Evolutionary conservation across 1,284 basidiomycete species (phyloP), one percentile per base, ranked within the genome.

Genomic region (Sporisorium graminicola): DNA sequence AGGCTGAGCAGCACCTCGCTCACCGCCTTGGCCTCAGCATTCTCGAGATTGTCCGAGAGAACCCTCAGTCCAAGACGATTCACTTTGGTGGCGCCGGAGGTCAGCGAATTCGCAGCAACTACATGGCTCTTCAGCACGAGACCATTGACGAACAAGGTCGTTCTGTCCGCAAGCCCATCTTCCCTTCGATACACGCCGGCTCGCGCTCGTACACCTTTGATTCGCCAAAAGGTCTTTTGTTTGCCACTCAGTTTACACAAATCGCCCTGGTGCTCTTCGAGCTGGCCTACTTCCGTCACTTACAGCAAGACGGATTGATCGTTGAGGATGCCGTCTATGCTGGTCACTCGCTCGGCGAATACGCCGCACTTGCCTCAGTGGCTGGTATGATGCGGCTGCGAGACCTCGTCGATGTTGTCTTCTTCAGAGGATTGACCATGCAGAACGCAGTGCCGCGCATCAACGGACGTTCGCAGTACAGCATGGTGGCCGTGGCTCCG

Each of bases 361-460:
- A 99, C 86, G 98, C 96, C 57, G 94, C 96, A 13, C 90, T 99
- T 12, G 96, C 96, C 1, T 95, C 95, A 14, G 95, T 98, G 77
- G 95, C 96, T 44, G 94, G 95, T 86, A 93, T 97, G 52, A 90
- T 99, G 46, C 46, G 46, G 29, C 46, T 49, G 10, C 49, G 92
- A 94, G 46, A 94, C 98, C 84, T 94, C 94, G 31, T 91, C 80
- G 95, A 98, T 81, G 94, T 98, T 83, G 95, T 99, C 44, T 98
- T 99, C 90, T 98, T 98, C 87, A 94, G 97, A 87, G 96, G 96
- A 85, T 95, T 99, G 84, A 98, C 96, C 53, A 99, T 99, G 96
- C 72, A 78, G 59, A 74, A 68, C 56, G 61, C 62, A 29, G 66
- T 74, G 42, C 65, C 60, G 55, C 64, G 77, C 27, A 58, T 65